Conservation (phyloP, 768 basidiomycete genomes). For the Lentinula edodes region DNA sequence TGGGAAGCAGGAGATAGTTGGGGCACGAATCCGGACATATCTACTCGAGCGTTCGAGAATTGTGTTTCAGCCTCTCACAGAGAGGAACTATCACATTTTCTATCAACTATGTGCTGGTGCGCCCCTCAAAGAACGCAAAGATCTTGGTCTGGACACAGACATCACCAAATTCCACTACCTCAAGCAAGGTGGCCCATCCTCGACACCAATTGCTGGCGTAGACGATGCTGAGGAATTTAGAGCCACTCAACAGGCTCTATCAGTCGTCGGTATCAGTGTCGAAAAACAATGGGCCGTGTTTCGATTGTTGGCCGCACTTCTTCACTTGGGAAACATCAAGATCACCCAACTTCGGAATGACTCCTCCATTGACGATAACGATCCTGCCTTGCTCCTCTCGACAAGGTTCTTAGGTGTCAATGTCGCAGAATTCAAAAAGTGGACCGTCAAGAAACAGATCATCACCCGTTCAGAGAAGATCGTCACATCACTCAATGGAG, state of each 20-base stretch:
- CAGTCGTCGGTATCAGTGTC: conserved; percentile 95
- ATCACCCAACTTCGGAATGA: conserved; percentile 78
- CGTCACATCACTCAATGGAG: conserved; percentile 74
- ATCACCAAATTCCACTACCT: conserved; percentile 87
- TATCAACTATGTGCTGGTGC: conserved; percentile 98
- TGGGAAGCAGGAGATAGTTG: conserved; percentile 92
- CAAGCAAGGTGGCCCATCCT: conserved; percentile 86
- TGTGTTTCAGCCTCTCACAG: conserved; percentile 94
- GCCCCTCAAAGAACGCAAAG: conserved; percentile 91
- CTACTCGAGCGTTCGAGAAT: conserved; percentile 95
- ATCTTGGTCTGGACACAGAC: conserved; percentile 84
- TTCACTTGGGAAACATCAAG: conserved; percentile 98
- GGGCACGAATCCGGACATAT: conserved; percentile 98
- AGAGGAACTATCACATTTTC: conserved; percentile 99
- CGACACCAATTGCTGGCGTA: conserved; percentile 85
- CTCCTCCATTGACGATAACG: conserved; percentile 77
- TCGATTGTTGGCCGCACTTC: conserved; percentile 82
- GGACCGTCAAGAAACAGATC: conserved; percentile 98
- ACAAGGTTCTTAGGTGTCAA: conserved; percentile 90
- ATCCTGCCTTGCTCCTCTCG: conserved; percentile 72
- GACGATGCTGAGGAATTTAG: conserved; percentile 97
- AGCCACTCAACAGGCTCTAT: conserved; percentile 88
- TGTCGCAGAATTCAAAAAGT: conserved; percentile 92
- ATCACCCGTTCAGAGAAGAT: conserved; percentile 95
- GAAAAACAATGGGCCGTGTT: conserved; percentile 99